These are phyloP conservation scores for Hypsizygus ulmarius DNA, from an alignment of 1,284 basidiomycete genomes.

Conservation along the genomic window DNA sequence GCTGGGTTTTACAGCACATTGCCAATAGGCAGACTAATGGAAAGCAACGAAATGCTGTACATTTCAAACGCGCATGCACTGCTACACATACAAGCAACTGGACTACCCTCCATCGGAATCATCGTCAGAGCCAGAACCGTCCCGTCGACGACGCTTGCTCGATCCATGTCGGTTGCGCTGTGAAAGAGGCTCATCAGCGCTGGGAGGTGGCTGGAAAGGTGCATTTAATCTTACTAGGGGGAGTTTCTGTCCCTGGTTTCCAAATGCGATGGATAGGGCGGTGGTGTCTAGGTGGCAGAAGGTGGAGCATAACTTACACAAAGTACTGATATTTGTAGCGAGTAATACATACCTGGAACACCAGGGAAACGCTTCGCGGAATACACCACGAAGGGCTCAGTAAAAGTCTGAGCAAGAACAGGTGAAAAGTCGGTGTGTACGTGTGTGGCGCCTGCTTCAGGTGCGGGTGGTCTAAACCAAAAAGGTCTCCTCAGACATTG, in stretches of 20 bases:
- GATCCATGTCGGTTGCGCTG: constrained; percentile 67
- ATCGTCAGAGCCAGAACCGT: constrained; percentile 50
- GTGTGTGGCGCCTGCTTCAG: constrained; percentile 61
- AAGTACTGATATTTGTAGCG: constrained; percentile 3
- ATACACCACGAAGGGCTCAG: constrained; percentile 86
- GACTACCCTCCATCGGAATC: constrained; percentile 40
- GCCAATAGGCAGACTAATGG: constrained; percentile 7
- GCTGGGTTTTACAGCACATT: constrained; percentile 2
- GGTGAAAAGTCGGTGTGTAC: constrained; percentile 66
- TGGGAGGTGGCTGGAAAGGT: constrained; percentile 17
- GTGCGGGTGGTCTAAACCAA: constrained; percentile 59
- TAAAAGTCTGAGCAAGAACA: constrained; percentile 81
- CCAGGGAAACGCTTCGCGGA: constrained; percentile 93
- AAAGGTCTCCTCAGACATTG: background rate
- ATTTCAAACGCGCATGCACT: constrained; percentile 5
- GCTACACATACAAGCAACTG: background rate
- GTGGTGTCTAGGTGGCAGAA: constrained; percentile 65
- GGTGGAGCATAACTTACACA: constrained; percentile 4
- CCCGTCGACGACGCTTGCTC: constrained; percentile 51
- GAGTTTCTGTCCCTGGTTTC: constrained; percentile 87
- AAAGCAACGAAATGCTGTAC: constrained; percentile 2
- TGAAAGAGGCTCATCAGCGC: constrained; percentile 10
- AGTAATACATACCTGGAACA: constrained; percentile 66
- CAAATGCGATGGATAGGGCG: constrained; percentile 86
- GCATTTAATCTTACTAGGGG: constrained; percentile 61